Evolutionary conservation across 495 filamentous ascomycete genomes (phyloP), one percentile per base, ranked within the genome.

Genomic region (Xylaria scruposa): DNA sequence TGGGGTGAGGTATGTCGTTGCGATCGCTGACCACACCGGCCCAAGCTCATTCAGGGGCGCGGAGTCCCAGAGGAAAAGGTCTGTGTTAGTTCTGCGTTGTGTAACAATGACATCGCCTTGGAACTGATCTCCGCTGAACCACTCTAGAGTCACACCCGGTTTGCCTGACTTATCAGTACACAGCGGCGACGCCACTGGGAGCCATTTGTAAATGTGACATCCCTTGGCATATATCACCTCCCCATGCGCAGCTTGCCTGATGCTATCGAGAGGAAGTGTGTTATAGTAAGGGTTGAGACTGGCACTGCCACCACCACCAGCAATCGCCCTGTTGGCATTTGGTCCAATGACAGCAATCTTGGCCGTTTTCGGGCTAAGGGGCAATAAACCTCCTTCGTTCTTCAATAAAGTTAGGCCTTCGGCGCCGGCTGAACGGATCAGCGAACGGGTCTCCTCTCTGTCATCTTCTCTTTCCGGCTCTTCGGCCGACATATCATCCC

Each of bases 301-400:
- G 1, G 94, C 93, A 72, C 91, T 94, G 10, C 94, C 93, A 70
- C 94, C 94, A 51, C 94, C 93, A 64, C 91, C 90, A 63, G 91
- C 91, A 46, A 92, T 90, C 0, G 93, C 91, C 61, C 91, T 82
- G 73, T 92, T 92, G 42, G 91, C 89, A 77, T 97, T 97, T 10
- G 94, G 94, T 0, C 94, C 93, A 69, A 97, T 96, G 40, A 96
- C 86, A 9, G 93, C 90, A 58, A 95, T 85, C 74, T 82, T 87
- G 59, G 85, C 84, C 42, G 88, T 86, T 17, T 86, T 84, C 29
- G 86, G 85, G 58, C 89, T 84, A 59, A 97, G 85, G 1, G 94
- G 94, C 5, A 97, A 85, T 40, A 90, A 78, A 19, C 81, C 78
- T 1, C 87, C 86, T 47, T 93, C 88, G 72, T 96, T 96, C 79